Evolutionary conservation across 495 filamentous ascomycete genomes (phyloP).

Genomic region (Tuber brumale): DNA sequence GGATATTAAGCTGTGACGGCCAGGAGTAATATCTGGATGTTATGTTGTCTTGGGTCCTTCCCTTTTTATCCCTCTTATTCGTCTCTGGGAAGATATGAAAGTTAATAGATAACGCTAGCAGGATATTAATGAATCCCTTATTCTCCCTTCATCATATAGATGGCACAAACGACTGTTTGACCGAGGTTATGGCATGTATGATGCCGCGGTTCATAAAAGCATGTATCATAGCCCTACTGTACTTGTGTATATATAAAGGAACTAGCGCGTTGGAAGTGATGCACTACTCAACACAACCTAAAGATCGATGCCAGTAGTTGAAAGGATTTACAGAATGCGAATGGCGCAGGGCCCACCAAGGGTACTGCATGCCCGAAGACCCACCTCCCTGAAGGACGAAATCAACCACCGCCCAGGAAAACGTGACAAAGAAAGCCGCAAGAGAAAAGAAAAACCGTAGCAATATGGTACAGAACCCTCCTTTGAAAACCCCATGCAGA

Average conservation of each 20-base stretch:
- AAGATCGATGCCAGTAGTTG: not conserved
- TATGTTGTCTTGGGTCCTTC: not conserved
- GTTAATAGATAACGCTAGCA: not conserved
- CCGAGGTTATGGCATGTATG: not conserved
- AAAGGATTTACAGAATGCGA: not conserved
- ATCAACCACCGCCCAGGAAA: not conserved
- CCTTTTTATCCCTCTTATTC: not conserved
- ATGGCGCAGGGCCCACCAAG: not conserved
- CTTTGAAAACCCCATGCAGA: not conserved
- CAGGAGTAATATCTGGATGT: not conserved
- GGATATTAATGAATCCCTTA: not conserved
- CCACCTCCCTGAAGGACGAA: not conserved
- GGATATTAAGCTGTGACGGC: constrained; percentile 50
- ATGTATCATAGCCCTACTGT: not conserved
- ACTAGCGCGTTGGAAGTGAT: not conserved
- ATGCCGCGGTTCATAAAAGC: not conserved
- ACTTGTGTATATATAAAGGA: not conserved
- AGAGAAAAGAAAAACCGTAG: not conserved
- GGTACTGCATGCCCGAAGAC: not conserved
- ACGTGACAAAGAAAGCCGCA: not conserved
- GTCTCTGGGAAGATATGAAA: not conserved
- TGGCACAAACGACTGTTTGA: not conserved
- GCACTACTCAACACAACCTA: not conserved
- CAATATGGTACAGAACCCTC: not conserved
- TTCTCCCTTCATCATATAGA: not conserved